A percentile compares a stretch with the other conserved stretches of the same genome.
Conservation (phyloP, 2,329 filamentous ascomycete genomes). For the Penicillium paneum region DNA sequence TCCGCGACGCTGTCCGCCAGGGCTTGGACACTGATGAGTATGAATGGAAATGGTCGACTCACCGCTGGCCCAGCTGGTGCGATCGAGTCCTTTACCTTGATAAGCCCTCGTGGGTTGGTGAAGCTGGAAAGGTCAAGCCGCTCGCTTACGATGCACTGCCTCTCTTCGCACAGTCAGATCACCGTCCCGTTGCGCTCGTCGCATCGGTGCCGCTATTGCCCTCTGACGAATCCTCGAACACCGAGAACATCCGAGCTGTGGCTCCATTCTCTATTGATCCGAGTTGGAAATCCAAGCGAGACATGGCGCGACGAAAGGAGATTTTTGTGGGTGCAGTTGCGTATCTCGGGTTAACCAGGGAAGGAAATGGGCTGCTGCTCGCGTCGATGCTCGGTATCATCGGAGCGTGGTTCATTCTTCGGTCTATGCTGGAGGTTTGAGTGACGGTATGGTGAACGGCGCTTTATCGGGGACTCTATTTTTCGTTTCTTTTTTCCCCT, state of each 20-base stretch:
- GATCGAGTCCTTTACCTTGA: constrained; percentile 82
- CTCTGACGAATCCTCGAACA: constrained; percentile 24
- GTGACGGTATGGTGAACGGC: neutral
- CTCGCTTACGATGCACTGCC: constrained; percentile 71
- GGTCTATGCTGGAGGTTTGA: constrained; percentile 32
- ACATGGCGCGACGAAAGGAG: constrained; percentile 57
- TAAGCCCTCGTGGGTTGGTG: constrained; percentile 52
- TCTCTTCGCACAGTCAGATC: constrained; percentile 78
- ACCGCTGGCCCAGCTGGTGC: constrained; percentile 90
- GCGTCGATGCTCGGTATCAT: constrained; percentile 39
- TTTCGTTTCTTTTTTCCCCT: neutral
- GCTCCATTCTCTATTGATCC: constrained; percentile 58
- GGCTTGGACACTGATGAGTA: constrained; percentile 32
- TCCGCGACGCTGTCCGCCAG: constrained; percentile 35
- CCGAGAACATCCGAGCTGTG: constrained; percentile 35
- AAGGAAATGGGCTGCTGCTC: constrained; percentile 44
- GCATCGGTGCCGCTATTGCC: constrained; percentile 60
- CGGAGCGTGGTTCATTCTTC: constrained; percentile 43
- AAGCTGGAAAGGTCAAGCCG: constrained; percentile 47
- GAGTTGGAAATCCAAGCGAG: constrained; percentile 54
- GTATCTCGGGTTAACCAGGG: constrained; percentile 52
- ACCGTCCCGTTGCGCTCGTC: constrained; percentile 76
- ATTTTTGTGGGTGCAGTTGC: constrained; percentile 57
- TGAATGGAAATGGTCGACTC: constrained; percentile 70
- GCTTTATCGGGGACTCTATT: neutral